Evolutionary conservation across 495 filamentous ascomycete genomes (phyloP).

Genomic region (Aspergillus bertholletiae): DNA sequence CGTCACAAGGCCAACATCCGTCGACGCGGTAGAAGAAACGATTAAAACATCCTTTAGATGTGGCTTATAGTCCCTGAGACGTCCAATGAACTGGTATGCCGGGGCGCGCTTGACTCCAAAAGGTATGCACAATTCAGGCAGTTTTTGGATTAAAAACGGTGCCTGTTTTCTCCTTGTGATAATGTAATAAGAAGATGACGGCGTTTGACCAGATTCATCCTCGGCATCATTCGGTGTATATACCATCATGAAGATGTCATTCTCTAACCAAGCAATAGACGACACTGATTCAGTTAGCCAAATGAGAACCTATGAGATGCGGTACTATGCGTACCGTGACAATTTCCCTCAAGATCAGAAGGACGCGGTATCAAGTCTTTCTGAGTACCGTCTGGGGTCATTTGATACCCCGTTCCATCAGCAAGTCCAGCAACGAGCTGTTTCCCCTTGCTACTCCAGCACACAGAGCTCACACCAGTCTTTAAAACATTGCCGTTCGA

Average conservation of each 20-base stretch:
- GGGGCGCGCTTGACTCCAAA: slow-evolving; percentile 61
- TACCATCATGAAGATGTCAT: slow-evolving; percentile 74
- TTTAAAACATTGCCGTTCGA: slow-evolving; percentile 64
- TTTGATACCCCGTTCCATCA: slow-evolving; percentile 76
- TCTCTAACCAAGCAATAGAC: slow-evolving; percentile 85
- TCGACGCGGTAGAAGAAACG: slow-evolving; percentile 71
- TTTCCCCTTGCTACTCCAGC: slow-evolving; percentile 92
- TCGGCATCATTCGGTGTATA: slow-evolving; percentile 63
- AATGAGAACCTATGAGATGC: background rate
- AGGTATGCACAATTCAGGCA: slow-evolving; percentile 67
- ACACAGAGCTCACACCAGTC: slow-evolving; percentile 73
- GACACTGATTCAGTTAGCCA: slow-evolving; percentile 56
- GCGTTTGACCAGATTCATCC: slow-evolving; percentile 45
- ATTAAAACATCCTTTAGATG: slow-evolving; percentile 75
- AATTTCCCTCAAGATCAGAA: slow-evolving; percentile 58
- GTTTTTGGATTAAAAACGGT: slow-evolving; percentile 64
- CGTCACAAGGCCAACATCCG: slow-evolving; percentile 74
- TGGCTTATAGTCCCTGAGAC: slow-evolving; percentile 75
- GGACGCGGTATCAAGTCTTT: slow-evolving; percentile 80
- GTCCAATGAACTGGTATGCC: slow-evolving; percentile 70
- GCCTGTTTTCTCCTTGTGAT: slow-evolving; percentile 59
- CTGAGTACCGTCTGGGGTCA: slow-evolving; percentile 72
- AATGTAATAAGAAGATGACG: slow-evolving; percentile 67
- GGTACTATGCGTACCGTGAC: slow-evolving; percentile 53
- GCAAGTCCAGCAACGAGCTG: slow-evolving; percentile 85